These are phyloP conservation scores for Malus sieversii DNA, from an alignment of 306 rosid species.

Conservation along the genomic window DNA sequence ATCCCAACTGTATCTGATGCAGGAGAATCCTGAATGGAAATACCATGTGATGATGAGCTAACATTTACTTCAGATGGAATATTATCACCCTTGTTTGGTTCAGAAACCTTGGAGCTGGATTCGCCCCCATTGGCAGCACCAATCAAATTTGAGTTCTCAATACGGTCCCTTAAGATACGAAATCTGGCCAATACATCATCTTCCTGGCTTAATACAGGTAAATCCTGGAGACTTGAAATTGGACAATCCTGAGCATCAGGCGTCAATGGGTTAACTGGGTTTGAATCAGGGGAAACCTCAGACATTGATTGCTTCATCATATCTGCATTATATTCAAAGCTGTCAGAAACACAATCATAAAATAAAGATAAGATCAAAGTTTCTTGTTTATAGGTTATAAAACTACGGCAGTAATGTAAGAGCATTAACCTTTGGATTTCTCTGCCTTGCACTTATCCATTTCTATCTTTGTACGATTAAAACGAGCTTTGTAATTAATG, in stretches of 20 bases:
- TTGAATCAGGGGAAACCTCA: constrained; percentile 26
- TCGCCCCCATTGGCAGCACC: constrained; percentile 10
- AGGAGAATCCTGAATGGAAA: constrained; percentile 21
- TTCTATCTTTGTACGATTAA: constrained; percentile 57
- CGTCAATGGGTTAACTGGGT: constrained; percentile 21
- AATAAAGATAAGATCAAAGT: constrained; percentile 5
- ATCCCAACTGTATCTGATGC: constrained; percentile 16
- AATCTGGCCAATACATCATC: constrained; percentile 37
- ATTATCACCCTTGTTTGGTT: constrained; percentile 23
- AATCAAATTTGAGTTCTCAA: constrained; percentile 11
- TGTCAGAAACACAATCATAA: constrained; percentile 19
- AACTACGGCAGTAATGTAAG: neutral
- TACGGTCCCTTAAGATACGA: constrained; percentile 26
- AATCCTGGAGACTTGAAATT: constrained; percentile 20
- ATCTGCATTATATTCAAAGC: constrained; percentile 25
- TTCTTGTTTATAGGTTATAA: neutral
- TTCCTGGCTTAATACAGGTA: constrained; percentile 12
- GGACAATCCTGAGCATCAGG: constrained; percentile 29
- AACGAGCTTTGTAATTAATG: constrained; percentile 58
- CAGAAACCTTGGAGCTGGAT: constrained; percentile 27
- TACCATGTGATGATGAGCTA: constrained; percentile 14
- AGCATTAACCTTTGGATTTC: constrained; percentile 44
- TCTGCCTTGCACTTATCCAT: constrained; percentile 41
- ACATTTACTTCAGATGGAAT: constrained; percentile 10
- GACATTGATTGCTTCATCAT: constrained; percentile 26